Percentiles rank a stretch among this genome's conserved stretches.
Conservation (phyloP, 495 filamentous ascomycete species). For the Neurospora sp. region DNA sequence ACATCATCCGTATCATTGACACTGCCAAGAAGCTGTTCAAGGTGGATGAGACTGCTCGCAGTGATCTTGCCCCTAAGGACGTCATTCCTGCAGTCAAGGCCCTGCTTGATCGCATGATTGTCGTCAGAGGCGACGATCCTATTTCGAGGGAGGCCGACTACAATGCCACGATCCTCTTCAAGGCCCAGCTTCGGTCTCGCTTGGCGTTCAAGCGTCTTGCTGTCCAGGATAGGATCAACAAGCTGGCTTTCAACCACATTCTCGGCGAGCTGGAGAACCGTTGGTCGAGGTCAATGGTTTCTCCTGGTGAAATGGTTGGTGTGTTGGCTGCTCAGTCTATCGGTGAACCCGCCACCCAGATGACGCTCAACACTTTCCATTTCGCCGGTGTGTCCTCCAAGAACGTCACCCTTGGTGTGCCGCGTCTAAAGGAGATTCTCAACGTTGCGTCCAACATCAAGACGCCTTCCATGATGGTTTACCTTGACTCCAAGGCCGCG, state of each 20-base stretch:
- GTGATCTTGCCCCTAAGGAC: slow-evolving; percentile 82
- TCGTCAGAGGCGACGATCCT: slow-evolving; percentile 74
- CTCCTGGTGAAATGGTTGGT: slow-evolving; percentile 96
- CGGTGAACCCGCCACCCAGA: slow-evolving; percentile 96
- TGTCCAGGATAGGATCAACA: slow-evolving; percentile 72
- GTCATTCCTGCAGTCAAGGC: slow-evolving; percentile 74
- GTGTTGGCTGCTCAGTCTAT: slow-evolving; percentile 97
- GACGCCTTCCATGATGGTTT: slow-evolving; percentile 96
- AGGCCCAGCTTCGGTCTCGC: slow-evolving; percentile 78
- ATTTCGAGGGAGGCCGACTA: slow-evolving; percentile 80
- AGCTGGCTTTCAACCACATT: slow-evolving; percentile 85
- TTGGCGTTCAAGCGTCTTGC: slow-evolving; percentile 88
- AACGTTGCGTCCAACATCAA: slow-evolving; percentile 98
- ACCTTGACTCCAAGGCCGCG: slow-evolving; percentile 49
- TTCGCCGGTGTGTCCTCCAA: slow-evolving; percentile 99
- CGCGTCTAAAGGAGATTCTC: slow-evolving; percentile 97
- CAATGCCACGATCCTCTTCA: slow-evolving; percentile 82
- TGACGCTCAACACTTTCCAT: slow-evolving; percentile 99
- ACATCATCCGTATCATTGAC: slow-evolving; percentile 81
- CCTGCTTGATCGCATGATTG: slow-evolving; percentile 62
- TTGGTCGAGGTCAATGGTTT: slow-evolving; percentile 70
- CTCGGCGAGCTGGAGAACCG: slow-evolving; percentile 82
- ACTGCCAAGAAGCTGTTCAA: slow-evolving; percentile 83
- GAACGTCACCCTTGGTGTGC: slow-evolving; percentile 98
- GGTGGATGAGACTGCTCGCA: slow-evolving; percentile 71